These are phyloP conservation scores for Lactarius akahatsu DNA, from an alignment of 768 basidiomycete species.

Conservation along the genomic window DNA sequence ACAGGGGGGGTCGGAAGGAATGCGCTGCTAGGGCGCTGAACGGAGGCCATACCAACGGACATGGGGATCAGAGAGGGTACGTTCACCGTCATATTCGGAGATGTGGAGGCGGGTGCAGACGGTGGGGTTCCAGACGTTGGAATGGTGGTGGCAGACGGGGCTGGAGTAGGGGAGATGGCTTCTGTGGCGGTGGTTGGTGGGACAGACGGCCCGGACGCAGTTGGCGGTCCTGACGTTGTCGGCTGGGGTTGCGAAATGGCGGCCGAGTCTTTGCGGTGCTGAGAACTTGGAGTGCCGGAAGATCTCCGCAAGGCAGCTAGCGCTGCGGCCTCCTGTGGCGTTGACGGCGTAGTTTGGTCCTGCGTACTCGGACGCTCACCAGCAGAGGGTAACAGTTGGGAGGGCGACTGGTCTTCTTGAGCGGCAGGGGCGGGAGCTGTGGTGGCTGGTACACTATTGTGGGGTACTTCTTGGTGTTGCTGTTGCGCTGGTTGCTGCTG, in stretches of 20 bases:
- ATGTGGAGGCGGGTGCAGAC: conserved; percentile 22
- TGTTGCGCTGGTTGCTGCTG: conserved; percentile 17
- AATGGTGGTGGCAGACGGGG: conserved; percentile 8
- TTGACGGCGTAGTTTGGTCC: conserved; percentile 30
- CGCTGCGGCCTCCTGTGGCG: conserved; percentile 58
- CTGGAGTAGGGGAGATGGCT: conserved; percentile 9
- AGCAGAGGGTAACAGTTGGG: not conserved
- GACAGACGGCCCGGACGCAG: conserved; percentile 18
- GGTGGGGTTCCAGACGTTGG: conserved; percentile 13
- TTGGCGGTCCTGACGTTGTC: conserved; percentile 10
- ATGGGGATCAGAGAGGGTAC: conserved; percentile 44
- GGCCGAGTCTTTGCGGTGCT: not conserved
- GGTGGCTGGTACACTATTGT: conserved; percentile 1
- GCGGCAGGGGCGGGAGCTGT: conserved; percentile 4
- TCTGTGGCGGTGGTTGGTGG: conserved; percentile 2
- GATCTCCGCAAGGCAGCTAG: conserved; percentile 62
- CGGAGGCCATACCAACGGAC: conserved; percentile 35
- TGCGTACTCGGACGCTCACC: conserved; percentile 8
- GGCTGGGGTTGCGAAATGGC: conserved; percentile 7
- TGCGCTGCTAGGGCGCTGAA: conserved; percentile 21
- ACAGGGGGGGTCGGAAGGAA: conserved; percentile 15
- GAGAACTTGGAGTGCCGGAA: conserved; percentile 6
- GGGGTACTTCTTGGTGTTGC: conserved; percentile 8
- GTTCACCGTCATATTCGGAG: conserved; percentile 26
- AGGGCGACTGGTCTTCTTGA: conserved; percentile 6